phyloP scores from a whole-genome alignment of 805 yeast species.

The Kluyveromyces aestuarii region DNA sequence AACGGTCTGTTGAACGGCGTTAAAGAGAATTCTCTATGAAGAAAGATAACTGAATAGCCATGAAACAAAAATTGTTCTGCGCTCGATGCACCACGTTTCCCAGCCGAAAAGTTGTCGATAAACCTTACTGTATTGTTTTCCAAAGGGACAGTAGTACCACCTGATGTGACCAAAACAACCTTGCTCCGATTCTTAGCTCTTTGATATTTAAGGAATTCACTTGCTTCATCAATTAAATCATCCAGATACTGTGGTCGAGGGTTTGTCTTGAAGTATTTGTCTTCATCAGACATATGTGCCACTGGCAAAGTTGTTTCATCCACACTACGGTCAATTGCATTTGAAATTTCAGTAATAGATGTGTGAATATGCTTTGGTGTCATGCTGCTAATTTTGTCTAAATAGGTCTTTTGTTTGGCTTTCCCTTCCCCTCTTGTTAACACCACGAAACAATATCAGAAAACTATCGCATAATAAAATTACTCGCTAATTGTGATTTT shows the following conservation, averaged over 20 bases:
- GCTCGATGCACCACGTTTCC: slow-evolving; percentile 94
- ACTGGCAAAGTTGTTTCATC: slow-evolving; percentile 60
- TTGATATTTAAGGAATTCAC: slow-evolving; percentile 55
- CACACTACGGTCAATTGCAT: slow-evolving; percentile 73
- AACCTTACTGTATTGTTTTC: slow-evolving; percentile 96
- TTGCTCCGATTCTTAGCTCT: slow-evolving; percentile 32
- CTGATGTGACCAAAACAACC: slow-evolving; percentile 82
- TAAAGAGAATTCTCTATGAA: slow-evolving; percentile 86
- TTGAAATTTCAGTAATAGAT: slow-evolving; percentile 54
- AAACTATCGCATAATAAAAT: not conserved
- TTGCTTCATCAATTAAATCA: slow-evolving; percentile 47
- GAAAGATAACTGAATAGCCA: slow-evolving; percentile 86
- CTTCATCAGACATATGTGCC: slow-evolving; percentile 64
- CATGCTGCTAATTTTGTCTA: not conserved
- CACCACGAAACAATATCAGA: not conserved
- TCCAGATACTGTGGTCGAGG: slow-evolving; percentile 66
- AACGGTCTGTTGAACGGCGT: slow-evolving; percentile 89
- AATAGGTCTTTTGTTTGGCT: not conserved
- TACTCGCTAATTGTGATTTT: too few species aligned
- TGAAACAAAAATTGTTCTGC: slow-evolving; percentile 83
- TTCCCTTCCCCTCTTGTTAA: too few species aligned
- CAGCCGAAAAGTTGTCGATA: slow-evolving; percentile 95
- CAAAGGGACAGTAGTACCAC: slow-evolving; percentile 96
- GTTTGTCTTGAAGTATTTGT: slow-evolving; percentile 62
- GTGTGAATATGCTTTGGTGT: slow-evolving; percentile 39